phyloP scores from a whole-genome alignment of 306 rosid species.

The Prosopis cineraria region DNA sequence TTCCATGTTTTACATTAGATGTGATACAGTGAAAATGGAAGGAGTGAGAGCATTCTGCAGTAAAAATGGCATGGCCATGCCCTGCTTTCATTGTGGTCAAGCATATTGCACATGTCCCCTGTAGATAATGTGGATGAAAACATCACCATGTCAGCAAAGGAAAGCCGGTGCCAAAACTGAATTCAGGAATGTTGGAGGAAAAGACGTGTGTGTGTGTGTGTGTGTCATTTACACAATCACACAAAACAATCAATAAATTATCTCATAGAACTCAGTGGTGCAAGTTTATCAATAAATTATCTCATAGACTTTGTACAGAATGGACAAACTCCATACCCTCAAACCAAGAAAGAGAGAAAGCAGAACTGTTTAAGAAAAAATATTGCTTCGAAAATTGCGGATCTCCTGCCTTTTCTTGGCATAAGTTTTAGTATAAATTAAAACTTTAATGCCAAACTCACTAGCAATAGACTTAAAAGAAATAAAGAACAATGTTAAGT shows the following conservation, averaged over 20 bases:
- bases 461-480: neutral
- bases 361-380: neutral
- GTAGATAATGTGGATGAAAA: slow-evolving; percentile 40
- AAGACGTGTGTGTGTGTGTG: neutral
- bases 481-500: neutral
- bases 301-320: slow-evolving; percentile 13
- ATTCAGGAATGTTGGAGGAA: neutral
- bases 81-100: slow-evolving; percentile 81
- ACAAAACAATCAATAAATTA: slow-evolving; percentile 9
- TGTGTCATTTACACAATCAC: neutral
- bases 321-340: slow-evolving; percentile 14
- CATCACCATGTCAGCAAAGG: slow-evolving; percentile 32
- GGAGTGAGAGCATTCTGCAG: slow-evolving; percentile 97
- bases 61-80: slow-evolving; percentile 90
- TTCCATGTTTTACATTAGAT: slow-evolving; percentile 94
- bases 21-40: slow-evolving; percentile 96
- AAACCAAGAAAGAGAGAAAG: neutral
- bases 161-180: neutral
- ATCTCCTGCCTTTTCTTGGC: slow-evolving; percentile 1
- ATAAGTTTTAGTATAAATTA: neutral
- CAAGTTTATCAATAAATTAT: slow-evolving; percentile 15
- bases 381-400: neutral
- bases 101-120: slow-evolving; percentile 94
- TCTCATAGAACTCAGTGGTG: neutral
- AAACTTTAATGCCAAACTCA: slow-evolving; percentile 10